A percentile compares a stretch with the other conserved stretches of the same genome.
Conservation (phyloP, 2,329 filamentous ascomycete genomes). For the Nemania sp. region DNA sequence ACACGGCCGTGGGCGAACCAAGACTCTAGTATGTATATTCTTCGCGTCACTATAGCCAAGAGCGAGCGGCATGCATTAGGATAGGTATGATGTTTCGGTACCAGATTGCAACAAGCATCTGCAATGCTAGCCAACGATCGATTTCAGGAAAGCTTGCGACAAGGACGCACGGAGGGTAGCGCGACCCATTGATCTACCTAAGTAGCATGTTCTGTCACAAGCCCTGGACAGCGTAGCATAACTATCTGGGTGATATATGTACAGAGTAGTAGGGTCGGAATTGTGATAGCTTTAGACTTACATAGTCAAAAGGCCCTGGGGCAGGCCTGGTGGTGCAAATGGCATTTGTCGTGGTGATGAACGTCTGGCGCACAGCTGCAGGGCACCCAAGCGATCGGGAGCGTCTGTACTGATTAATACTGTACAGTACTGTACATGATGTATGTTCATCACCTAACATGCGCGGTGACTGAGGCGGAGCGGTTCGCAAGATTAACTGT, state of each 20-base stretch:
- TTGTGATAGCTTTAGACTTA: too few species aligned
- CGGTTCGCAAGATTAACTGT: not conserved
- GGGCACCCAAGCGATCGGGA: slow-evolving; percentile 19
- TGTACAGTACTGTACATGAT: not conserved
- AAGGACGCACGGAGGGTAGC: not conserved
- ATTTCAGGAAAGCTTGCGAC: slow-evolving; percentile 1
- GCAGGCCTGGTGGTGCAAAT: too few species aligned
- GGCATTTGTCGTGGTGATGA: slow-evolving; percentile 4
- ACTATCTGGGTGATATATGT: too few species aligned
- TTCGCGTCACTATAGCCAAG: not conserved
- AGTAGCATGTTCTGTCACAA: too few species aligned
- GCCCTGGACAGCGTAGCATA: too few species aligned
- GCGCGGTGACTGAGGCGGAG: not conserved
- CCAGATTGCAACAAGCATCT: not conserved
- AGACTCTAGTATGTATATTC: not conserved
- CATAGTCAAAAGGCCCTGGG: too few species aligned
- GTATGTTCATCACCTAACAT: too few species aligned
- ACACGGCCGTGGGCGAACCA: not conserved
- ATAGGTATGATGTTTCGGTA: slow-evolving; percentile 11
- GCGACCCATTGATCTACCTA: not conserved
- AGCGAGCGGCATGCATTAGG: not conserved
- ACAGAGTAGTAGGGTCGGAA: too few species aligned
- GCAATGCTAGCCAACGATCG: not conserved
- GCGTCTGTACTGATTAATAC: slow-evolving; percentile 7
- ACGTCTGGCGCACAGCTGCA: slow-evolving; percentile 15